Evolutionary conservation across 106 monocot species (phyloP), one percentile per base, ranked within the genome.

Genomic region (Posidonia australis): DNA sequence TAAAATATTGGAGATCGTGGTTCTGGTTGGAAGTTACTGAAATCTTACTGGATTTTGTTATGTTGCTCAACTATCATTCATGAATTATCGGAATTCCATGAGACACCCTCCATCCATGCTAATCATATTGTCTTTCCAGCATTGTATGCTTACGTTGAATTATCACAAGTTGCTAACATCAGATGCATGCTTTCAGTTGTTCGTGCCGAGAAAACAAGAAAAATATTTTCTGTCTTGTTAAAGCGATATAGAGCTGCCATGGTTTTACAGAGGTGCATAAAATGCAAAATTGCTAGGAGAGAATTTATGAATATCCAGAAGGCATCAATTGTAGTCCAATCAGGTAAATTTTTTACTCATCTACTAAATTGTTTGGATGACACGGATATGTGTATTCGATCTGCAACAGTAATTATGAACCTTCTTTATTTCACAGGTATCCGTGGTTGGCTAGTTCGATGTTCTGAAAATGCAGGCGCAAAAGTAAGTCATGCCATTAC

Each of bases 321-420:
- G 59, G 85, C 98, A 54, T 73, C 91, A 16, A 51, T 88, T 23
- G 65, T 88, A 10, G 81, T 98, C 53, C 98, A 98, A 66, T 83
- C 98, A 28, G 88, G 98, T 98, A 88, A 65, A 18, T 59, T 68
- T 26, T 62, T 36, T 43, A 62, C 2, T 42, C 41, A 36, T 43
- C 14, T 62, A 20, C 18, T 4, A 21, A 42, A 13, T 3, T 30
- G 21, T 9, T 43, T 3, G 0, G 21, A 17, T 55, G 21, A 5
- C 5, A 36, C 67, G 27, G 28, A 3, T 67, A 3, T 14, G 2
- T 62, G 51, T 18, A 25, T 28, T 12, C 29, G 43, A 43, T 62
- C 10, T 9, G 61, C 17, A 23, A 42, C 26, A 26, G 47, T 20
- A 52, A 52, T 9, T 67, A 30, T 28, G 13, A 9, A 52, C 31